Evolutionary conservation across 768 basidiomycete genomes (phyloP), one percentile per base, ranked within the genome.

Genomic region (Termitomyces sp.): DNA sequence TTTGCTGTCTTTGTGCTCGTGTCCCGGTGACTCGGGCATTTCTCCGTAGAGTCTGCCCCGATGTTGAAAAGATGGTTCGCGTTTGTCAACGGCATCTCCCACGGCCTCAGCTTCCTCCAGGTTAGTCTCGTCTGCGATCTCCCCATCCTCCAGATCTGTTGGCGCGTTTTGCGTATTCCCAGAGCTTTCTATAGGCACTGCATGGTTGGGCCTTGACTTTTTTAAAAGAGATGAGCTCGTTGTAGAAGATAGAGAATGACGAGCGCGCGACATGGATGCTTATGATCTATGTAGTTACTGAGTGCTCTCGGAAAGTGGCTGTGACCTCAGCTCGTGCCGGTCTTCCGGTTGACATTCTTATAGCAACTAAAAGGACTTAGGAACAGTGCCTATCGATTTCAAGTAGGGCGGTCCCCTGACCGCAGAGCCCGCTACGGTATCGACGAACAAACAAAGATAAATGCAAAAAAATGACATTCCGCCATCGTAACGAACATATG

Each of bases 61-160:
- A 24, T 14, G 33, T 16, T 41, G 30, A 13, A 20, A 14, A 36
- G 48, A 49, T 26, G 57, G 1, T 41, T 22, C n/a, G 9, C 10
- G 28, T 24, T 30, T 11, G 32, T n/a, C 22, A 40, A 30, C 36
- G n/a, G n/a, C 48, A 26, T 33, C 43, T 9, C 26, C 55, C 20
- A 45, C 38, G 8, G 41, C 26, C 20, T 43, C 26, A 18, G 20
- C 26, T 24, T 44, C 55, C 20, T 44, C 36, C 16, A 36, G 3
- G 28, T 48, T 59, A 36, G 30, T 46, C 47, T 59, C 63, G 33
- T 65, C 63, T 33, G 54, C 52, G 20, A 65, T 65, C 56, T 65
- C 63, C 20, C 63, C 63, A n/a, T 65, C 63, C 35, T 65, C 63
- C 45, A 65, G 38, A 56, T 65, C 53, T 14, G 20, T 28, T 24